Percentiles rank a stretch among this genome's conserved stretches.
These are phyloP conservation scores for Populus nigra DNA, from an alignment of 345 rosid species.

Conservation along the genomic window DNA sequence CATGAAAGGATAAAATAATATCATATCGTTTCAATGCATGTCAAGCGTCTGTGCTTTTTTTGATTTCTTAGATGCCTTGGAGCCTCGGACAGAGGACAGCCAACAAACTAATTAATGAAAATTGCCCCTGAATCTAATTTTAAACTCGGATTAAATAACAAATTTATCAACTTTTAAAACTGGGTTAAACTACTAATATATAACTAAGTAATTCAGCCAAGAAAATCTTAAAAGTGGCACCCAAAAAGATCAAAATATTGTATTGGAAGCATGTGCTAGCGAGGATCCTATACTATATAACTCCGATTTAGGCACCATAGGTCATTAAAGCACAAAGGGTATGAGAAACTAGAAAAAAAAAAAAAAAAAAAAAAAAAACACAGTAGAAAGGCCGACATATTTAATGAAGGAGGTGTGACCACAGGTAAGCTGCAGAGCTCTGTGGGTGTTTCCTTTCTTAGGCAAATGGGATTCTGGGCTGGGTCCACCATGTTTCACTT, in stretches of 20 bases:
- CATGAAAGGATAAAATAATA: background rate
- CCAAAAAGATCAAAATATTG: background rate
- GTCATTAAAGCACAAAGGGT: background rate
- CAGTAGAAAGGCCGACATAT: background rate
- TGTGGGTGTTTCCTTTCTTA: background rate
- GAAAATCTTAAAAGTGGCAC: too few species aligned
- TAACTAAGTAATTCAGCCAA: background rate
- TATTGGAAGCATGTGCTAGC: background rate
- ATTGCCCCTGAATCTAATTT: too few species aligned
- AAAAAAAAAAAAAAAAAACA: too few species aligned
- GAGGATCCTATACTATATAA: background rate
- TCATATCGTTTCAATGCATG: background rate
- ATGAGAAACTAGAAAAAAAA: background rate
- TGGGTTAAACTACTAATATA: too few species aligned
- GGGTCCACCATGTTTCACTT: conserved; percentile 3
- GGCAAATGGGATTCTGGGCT: background rate
- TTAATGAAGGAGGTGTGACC: background rate
- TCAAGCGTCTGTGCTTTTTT: too few species aligned
- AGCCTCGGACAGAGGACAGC: too few species aligned
- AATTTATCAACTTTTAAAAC: too few species aligned
- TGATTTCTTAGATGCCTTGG: too few species aligned
- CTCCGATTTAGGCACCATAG: background rate
- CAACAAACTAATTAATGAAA: too few species aligned
- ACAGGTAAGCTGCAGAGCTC: background rate
- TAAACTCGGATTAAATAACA: too few species aligned